Evolutionary conservation across 108 stramenopile genomes (phyloP), one percentile per base, ranked within the genome.

Genomic region (Licmophora abbreviata): DNA sequence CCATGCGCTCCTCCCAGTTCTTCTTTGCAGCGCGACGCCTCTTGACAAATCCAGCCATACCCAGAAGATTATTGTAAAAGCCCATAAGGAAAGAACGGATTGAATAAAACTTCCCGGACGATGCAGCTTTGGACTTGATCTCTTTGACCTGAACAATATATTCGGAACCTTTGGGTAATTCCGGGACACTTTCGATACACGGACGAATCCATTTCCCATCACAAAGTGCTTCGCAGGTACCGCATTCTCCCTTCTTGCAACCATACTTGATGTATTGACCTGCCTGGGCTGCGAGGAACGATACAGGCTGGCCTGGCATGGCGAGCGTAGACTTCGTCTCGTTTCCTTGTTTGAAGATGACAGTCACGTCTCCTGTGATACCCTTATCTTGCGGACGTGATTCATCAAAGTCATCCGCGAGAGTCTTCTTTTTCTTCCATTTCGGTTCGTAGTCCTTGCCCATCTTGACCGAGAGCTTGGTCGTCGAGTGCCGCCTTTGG

Each of bases 181-280:
- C 74, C 2, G 84, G 84, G 11, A 90, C 73, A 9, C 44, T 66
- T 20, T 66, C 69, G 8, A 81, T 53, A 68, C 92, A 93, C 0
- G 88, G 79, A 18, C 83, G 65, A 24, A 90, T 64, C 82, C 85
- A 88, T 50, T 89, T 78, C 42, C 92, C 92, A 56, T 87, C 65
- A 38, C 77, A 66, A 58, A 77, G 63, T 44, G 71, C 59, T 54
- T 88, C 86, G 54, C 93, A 94, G 20, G 88, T 90, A 24, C 93
- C 93, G 52, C 93, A 94, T 64, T 94, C 93, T 14, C 93, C 93
- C 54, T 94, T 94, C 15, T 86, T 86, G 56, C 93, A 94, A 38
- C 84, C 85, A 61, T 94, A 94, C 54, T 83, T 77, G 57, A 94
- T 89, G 63, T 64, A 87, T 72, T 92, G 90, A 31, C 79, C 85